Evolutionary conservation across 768 basidiomycete species (phyloP), one percentile per base, ranked within the genome.

Genomic region (Vararia minispora): DNA sequence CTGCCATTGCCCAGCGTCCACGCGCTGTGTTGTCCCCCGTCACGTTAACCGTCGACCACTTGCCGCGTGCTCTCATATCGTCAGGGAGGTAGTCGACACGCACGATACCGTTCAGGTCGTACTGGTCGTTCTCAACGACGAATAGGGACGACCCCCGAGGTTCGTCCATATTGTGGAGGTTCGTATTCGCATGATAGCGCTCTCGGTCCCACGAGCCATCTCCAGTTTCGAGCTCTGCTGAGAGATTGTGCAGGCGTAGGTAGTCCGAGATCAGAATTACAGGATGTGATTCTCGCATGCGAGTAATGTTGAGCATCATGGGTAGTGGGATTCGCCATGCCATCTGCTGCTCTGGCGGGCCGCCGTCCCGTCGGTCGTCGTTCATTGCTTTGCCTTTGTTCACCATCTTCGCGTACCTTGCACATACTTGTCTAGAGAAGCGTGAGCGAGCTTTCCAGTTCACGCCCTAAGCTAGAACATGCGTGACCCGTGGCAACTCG

Each of bases 311-410:
- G 39, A 69, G 45, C 67, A 69, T 66, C 40, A 54, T 22, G 32
- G 58, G 51, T 14, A 63, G 54, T 22, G 57, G 57, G n/a, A 65
- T 50, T 3, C 57, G 50, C 54, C 61, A 61, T 8, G 48, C 60
- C 55, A 59, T 60, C 35, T 56, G 58, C 33, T 58, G 37, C 11
- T 60, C 59, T 37, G 53, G 46, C 25, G 66, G 63, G 4, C 61
- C 43, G 4, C 57, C 44, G 3, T 59, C 52, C 67, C 68, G 69
- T 40, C 67, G 63, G 27, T 61, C 54, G 29, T 53, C 61, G 23
- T 58, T 52, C 41, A 66, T 50, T 6, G 58, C 66, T 33, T 69
- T 64, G 28, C 61, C 59, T 32, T 68, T 58, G 47, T 69, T 68
- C 21, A 70, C 53, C 63, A 66, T 69, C 22, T 54, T 49, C 0